A percentile compares a stretch with the other conserved stretches of the same genome.
Conservation (phyloP, 352 stramenopile genomes). For the Peronospora farinosa region DNA sequence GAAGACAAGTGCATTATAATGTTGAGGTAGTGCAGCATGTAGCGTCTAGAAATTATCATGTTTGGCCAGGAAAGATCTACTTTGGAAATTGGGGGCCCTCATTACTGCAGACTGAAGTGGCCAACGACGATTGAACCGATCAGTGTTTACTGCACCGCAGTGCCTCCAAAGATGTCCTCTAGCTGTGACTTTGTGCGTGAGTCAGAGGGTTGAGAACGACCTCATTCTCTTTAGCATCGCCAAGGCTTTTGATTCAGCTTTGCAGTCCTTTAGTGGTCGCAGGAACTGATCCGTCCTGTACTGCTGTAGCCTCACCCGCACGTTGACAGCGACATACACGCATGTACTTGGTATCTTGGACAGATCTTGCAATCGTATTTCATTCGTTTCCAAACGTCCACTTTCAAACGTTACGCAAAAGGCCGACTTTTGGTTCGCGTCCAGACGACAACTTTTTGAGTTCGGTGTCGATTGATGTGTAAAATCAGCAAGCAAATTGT, state of each 20-base stretch:
- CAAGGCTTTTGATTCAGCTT: constrained; percentile 5
- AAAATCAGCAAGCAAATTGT: no score
- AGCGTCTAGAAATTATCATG: no score
- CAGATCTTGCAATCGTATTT: constrained; percentile 33
- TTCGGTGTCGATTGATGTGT: no score
- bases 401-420: constrained; percentile 10
- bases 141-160: constrained; percentile 21
- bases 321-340: constrained; percentile 29
- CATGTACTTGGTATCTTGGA: background rate
- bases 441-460: constrained; percentile 10
- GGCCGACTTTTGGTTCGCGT: constrained; percentile 1
- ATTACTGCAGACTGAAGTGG: constrained; percentile 27
- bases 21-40: constrained; percentile 12
- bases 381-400: constrained; percentile 33
- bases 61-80: no score
- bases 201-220: constrained; percentile 10
- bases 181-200: background rate
- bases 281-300: constrained; percentile 37
- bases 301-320: constrained; percentile 28
- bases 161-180: constrained; percentile 17
- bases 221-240: constrained; percentile 38
- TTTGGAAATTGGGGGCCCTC: constrained; percentile 60
- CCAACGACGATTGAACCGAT: constrained; percentile 28
- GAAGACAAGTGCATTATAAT: constrained; percentile 19
- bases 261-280: constrained; percentile 44